These are phyloP conservation scores for Auricularia heimuer DNA, from an alignment of 768 basidiomycete species.

Conservation along the genomic window DNA sequence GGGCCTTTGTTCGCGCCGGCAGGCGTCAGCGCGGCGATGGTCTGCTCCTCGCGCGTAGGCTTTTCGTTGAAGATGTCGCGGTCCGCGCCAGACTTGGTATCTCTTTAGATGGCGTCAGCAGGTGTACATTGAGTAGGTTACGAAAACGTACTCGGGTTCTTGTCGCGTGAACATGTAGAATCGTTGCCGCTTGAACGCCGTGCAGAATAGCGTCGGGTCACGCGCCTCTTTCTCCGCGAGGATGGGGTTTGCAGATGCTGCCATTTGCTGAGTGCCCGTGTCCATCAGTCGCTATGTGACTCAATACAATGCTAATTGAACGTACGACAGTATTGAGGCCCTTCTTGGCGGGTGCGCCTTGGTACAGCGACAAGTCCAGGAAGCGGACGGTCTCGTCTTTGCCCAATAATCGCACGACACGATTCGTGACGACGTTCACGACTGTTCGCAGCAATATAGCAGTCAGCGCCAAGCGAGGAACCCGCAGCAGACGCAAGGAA, in stretches of 20 bases:
- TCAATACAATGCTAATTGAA: constrained; percentile 7
- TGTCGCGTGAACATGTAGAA: constrained; percentile 92
- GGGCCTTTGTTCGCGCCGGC: constrained; percentile 38
- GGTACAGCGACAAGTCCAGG: constrained; percentile 81
- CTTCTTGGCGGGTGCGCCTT: constrained; percentile 88
- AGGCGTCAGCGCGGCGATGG: constrained; percentile 58
- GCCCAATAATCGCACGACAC: constrained; percentile 77
- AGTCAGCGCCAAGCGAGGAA: background rate
- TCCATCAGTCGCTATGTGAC: background rate
- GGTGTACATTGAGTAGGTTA: constrained; percentile 1
- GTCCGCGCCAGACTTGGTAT: constrained; percentile 70
- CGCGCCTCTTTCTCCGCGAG: constrained; percentile 73
- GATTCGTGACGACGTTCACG: constrained; percentile 90
- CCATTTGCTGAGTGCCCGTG: constrained; percentile 58
- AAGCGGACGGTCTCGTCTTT: constrained; percentile 92
- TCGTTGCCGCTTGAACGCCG: constrained; percentile 83
- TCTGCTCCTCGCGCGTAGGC: constrained; percentile 93
- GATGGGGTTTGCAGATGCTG: constrained; percentile 90
- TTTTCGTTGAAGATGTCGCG: constrained; percentile 98
- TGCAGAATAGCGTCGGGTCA: constrained; percentile 89
- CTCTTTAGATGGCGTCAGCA: constrained; percentile 33
- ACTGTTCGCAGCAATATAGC: constrained; percentile 36
- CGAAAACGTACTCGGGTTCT: constrained; percentile 69
- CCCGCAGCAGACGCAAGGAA: background rate
- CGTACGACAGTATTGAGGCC: constrained; percentile 69